Evolutionary conservation across 192 early-diverging fungal species (phyloP).

Genomic region (Mycoemilia scoparia): DNA sequence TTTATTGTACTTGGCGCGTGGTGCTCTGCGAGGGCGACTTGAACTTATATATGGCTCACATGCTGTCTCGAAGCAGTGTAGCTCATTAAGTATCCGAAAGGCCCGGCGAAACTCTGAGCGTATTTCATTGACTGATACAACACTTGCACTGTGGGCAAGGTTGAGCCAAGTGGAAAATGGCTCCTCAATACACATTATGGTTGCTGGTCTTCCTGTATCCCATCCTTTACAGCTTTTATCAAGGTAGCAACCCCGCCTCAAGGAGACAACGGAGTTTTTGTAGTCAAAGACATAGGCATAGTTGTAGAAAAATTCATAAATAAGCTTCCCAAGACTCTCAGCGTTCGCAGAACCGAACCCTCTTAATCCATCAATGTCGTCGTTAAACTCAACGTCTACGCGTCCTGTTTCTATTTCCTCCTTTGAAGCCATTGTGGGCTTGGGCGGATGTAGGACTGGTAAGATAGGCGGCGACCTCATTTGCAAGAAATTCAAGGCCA

Average conservation of each 20-base stretch:
- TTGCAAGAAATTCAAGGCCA: conserved; percentile 86
- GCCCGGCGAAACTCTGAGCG: conserved; percentile 66
- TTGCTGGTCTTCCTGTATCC: conserved; percentile 45
- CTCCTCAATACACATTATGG: conserved; percentile 79
- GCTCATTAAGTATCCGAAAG: conserved; percentile 32
- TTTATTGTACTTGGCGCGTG: no score
- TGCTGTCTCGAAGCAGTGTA: conserved; percentile 20
- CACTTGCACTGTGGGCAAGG: conserved; percentile 78
- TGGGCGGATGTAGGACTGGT: conserved; percentile 54
- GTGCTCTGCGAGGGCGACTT: no score
- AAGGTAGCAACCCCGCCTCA: conserved; percentile 60
- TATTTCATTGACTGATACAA: conserved; percentile 53
- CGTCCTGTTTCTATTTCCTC: conserved; percentile 8
- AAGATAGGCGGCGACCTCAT: conserved; percentile 75
- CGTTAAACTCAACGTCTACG: conserved; percentile 58
- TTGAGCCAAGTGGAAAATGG: conserved; percentile 79
- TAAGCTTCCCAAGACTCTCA: conserved; percentile 56
- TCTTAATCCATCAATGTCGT: conserved; percentile 41
- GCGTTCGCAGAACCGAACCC: conserved; percentile 51
- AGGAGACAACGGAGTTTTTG: conserved; percentile 54
- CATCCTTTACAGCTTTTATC: conserved; percentile 74
- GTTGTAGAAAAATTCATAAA: conserved; percentile 72
- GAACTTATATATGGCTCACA: conserved; percentile 32
- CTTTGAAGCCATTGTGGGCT: conserved; percentile 6
- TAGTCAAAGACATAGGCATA: conserved; percentile 78